Conservation (phyloP, 331 rosid species). For the Arachis monticola region DNA sequence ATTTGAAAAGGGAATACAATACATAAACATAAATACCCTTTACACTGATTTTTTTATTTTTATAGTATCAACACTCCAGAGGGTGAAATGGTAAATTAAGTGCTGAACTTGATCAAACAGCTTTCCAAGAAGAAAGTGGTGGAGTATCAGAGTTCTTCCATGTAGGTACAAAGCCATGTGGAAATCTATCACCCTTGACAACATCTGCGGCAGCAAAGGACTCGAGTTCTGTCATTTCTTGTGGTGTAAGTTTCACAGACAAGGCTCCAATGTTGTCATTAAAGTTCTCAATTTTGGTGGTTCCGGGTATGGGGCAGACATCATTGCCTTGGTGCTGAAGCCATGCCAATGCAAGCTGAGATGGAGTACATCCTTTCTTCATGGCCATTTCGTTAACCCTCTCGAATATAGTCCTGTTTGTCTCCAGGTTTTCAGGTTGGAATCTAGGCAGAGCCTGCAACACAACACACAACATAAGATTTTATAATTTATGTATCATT, state of each 20-base stretch:
- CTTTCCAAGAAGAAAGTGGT: slow-evolving; percentile 64
- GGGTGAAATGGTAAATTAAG: too few species aligned
- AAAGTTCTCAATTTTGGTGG: slow-evolving; percentile 67
- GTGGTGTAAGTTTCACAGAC: slow-evolving; percentile 56
- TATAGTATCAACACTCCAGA: slow-evolving; percentile 2
- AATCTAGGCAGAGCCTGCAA: slow-evolving; percentile 59
- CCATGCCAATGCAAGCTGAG: slow-evolving; percentile 78
- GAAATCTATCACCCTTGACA: slow-evolving; percentile 63
- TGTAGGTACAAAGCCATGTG: not conserved
- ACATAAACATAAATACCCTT: not conserved
- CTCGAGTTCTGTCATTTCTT: slow-evolving; percentile 68
- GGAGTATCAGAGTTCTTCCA: slow-evolving; percentile 75
- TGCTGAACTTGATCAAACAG: slow-evolving; percentile 9
- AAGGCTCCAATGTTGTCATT: slow-evolving; percentile 61
- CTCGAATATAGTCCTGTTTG: slow-evolving; percentile 54
- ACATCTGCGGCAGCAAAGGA: slow-evolving; percentile 54
- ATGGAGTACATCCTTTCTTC: slow-evolving; percentile 63
- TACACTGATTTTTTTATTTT: not conserved
- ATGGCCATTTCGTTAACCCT: slow-evolving; percentile 57
- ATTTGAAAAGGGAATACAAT: not conserved
- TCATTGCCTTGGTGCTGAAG: slow-evolving; percentile 75
- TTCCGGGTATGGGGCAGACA: slow-evolving; percentile 83
- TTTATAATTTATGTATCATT: not conserved
- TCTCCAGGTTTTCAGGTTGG: slow-evolving; percentile 58
- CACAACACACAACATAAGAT: not conserved